Evolutionary conservation across 768 basidiomycete species (phyloP), one percentile per base, ranked within the genome.

Genomic region (Russula foetens): DNA sequence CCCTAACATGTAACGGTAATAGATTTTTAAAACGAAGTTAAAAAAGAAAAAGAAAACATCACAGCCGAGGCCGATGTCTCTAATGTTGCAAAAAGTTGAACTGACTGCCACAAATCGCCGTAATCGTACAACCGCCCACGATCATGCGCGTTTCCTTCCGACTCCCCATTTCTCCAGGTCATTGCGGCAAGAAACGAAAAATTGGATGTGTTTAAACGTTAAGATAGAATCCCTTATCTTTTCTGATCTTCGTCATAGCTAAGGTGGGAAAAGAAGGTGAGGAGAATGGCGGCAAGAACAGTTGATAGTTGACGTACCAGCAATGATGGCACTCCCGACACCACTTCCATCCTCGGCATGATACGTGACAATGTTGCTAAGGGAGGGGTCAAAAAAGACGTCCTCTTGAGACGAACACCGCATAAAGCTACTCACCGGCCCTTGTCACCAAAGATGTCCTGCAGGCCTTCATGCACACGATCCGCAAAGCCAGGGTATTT

Each of bases 401-500:
- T 23, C 21, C 38, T 14, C 5, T 35, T 7, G n/a, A 15, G 7
- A 0, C 7, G n/a, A 45, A 11, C 35, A 12, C 39, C 7, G 26
- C 44, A 28, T 12, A 53, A 23, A 38, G 56, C 47, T 46, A 77
- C 88, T 67, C 66, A 90, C 90, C 84, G 82, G 69, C 94, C 97
- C 77, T 92, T 92, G 66, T 97, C 94, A 14, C 97, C 97, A 70
- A 98, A 97, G 62, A 99, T 86, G 70, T 98, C 97, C 44, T 87
- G 80, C 60, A 99, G 74, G 15, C 94, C 97, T 71, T 95, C 86
- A 67, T 97, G 92, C 58, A 98, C 85, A 60, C 93, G 80, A 65
- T 98, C 91, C 39, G 94, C 83, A 70, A 98, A 99, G 41, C 88
- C 84, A 33, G 97, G 97, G 74, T 98, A 98, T 91, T 98, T 97